Evolutionary conservation across 768 basidiomycete species (phyloP), one percentile per base, ranked within the genome.

Genomic region (Pisolithus albus): DNA sequence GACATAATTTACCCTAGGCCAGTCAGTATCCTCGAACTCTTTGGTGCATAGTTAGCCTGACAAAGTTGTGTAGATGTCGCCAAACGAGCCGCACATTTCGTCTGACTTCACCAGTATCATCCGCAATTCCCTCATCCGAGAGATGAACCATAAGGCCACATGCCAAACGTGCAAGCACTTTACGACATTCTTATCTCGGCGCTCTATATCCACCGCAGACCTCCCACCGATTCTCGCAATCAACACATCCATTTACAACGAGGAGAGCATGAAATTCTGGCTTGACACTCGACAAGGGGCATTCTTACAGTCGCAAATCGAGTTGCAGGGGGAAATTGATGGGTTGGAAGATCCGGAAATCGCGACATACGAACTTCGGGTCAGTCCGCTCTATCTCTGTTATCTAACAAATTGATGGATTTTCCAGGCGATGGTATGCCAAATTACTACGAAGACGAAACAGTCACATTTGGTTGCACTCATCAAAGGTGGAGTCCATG

Each of bases 1-100:
- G 96, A 98, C 62, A 66, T 98, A 64, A 69, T 81, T 10, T 97
- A 98, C 65, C 92, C 92, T 5, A 80, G 86, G 44, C 90, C 84
- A 70, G 92, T 92, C 32, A 30, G 72, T 55, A 6, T 28, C 46
- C 36, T 18, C 28, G 13, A 36, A 15, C 19, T 44, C 53, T 32
- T 43, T 18, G 44, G 34, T 49, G 39, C 50, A 51, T 18, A 21
- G 21, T 9, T 40, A 51, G 15, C 45, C 21, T 42, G 49, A 53
- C 52, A 36, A 38, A 26, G 28, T 38, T 34, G 32, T 47, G 16
- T 48, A 76, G 72, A 61, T 56, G 1, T 60, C 63, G 36, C 67
- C 69, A 7, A 73, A 68, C 54, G 74, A 78, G 56, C 59, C 65
- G 9, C 59, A 64, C 0, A 63, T 68, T 26, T 63, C 72, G 7